phyloP scores from a whole-genome alignment of 2,329 filamentous ascomycete genomes.

The Aspergillus fumigatiaffinis region DNA sequence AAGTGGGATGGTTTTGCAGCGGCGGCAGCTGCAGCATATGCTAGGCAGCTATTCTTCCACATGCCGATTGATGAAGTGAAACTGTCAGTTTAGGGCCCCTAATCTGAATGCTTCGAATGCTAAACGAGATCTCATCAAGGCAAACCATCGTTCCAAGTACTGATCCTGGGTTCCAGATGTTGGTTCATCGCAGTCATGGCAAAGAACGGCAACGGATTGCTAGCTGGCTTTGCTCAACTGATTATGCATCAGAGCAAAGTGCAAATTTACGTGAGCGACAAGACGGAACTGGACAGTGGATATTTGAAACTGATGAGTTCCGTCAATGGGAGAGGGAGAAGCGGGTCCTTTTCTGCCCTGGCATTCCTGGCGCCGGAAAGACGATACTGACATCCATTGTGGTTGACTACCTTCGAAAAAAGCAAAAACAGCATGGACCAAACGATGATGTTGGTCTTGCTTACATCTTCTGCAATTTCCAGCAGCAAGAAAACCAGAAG shows the following conservation, averaged over 20 bases:
- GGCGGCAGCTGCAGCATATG: background rate
- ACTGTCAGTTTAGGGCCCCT: background rate
- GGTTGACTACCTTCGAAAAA: background rate
- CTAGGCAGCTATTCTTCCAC: background rate
- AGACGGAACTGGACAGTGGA: background rate
- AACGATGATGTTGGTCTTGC: background rate
- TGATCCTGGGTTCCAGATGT: background rate
- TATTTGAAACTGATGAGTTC: background rate
- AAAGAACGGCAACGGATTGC: background rate
- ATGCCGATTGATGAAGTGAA: background rate
- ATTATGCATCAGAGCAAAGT: background rate
- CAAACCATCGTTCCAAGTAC: background rate
- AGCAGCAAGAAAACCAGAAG: background rate
- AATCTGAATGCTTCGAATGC: background rate
- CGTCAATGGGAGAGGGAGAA: background rate
- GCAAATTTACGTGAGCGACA: background rate
- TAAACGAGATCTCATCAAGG: background rate
- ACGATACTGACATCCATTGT: background rate
- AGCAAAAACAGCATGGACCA: background rate
- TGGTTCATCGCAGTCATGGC: background rate
- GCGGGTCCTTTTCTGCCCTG: background rate
- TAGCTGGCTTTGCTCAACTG: background rate
- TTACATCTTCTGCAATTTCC: background rate
- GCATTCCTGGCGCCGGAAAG: background rate
- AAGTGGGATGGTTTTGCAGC: background rate